Evolutionary conservation across 257 asterid genomes (phyloP).

Genomic region (Craterostigma plantagineum): DNA sequence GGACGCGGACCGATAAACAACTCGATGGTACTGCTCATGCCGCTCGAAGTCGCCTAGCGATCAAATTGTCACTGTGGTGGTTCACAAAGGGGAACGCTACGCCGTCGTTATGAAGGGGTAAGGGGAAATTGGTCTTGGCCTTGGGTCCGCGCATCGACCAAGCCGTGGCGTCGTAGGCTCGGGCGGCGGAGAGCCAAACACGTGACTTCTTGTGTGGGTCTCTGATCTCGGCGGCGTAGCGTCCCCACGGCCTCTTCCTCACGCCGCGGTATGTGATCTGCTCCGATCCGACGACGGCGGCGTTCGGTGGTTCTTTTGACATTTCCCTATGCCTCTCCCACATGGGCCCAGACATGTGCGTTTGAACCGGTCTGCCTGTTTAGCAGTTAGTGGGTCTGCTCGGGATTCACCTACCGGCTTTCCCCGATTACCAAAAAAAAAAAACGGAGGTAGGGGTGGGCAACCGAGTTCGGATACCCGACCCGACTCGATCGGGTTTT

Average conservation of each 20-base stretch:
- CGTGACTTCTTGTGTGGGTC: conserved; percentile 3
- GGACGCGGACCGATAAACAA: conserved; percentile 3
- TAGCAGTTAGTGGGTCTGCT: too few relatives aligned
- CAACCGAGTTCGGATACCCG: too few relatives aligned
- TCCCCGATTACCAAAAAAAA: too few relatives aligned
- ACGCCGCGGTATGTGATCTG: conserved; percentile 4
- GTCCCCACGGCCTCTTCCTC: conserved; percentile 8
- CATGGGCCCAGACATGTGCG: too few relatives aligned
- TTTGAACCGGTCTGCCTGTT: too few relatives aligned
- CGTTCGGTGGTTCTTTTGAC: too few relatives aligned
- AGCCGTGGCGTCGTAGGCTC: conserved; percentile 5
- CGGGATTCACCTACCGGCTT: too few relatives aligned
- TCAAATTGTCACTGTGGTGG: not conserved
- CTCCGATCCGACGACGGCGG: too few relatives aligned
- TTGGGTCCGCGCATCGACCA: conserved; percentile 3
- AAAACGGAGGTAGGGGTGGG: too few relatives aligned
- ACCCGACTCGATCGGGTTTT: too few relatives aligned
- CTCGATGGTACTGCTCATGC: conserved; percentile 6
- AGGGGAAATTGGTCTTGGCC: conserved; percentile 5
- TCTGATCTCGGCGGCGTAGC: conserved; percentile 7
- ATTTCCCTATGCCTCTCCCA: too few relatives aligned
- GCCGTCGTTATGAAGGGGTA: not conserved
- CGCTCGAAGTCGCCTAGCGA: conserved; percentile 5
- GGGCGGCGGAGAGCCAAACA: conserved; percentile 5
- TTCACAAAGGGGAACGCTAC: conserved; percentile 1